A percentile compares a stretch with the other conserved stretches of the same genome.
Evolutionary conservation across 202 grass and related monocot genomes (phyloP).

Genomic region (Setaria italica): DNA sequence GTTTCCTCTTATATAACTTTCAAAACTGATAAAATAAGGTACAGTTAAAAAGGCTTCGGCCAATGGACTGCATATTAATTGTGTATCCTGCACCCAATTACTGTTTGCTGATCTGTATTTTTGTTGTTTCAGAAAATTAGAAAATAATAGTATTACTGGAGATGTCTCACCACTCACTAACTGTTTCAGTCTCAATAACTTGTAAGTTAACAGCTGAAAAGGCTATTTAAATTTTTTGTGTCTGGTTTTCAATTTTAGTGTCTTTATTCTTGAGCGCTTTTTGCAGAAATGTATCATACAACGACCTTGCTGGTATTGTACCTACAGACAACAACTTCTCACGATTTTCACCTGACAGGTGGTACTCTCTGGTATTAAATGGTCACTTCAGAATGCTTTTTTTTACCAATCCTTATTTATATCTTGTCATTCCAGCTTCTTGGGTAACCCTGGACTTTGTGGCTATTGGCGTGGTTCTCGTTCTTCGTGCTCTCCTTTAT

Average conservation of each 20-base stretch:
- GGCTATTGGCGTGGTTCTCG: conserved; percentile 66
- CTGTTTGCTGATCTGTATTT: conserved; percentile 27
- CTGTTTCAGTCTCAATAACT: conserved; percentile 64
- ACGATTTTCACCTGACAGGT: conserved; percentile 78
- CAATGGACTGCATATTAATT: neutral
- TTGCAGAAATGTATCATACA: conserved; percentile 80
- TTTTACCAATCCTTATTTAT: conserved; percentile 8
- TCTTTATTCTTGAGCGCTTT: neutral
- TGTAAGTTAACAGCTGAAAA: conserved; percentile 58
- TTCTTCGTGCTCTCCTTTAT: conserved; percentile 49
- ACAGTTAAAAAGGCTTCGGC: neutral
- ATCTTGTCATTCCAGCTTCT: conserved; percentile 57
- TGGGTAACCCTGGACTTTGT: conserved; percentile 77
- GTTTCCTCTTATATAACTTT: neutral
- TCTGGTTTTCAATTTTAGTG: conserved; percentile 10
- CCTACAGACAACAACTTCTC: conserved; percentile 77
- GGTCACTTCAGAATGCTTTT: conserved; percentile 12
- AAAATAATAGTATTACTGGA: conserved; percentile 75
- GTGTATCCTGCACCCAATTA: neutral
- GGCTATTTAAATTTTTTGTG: neutral
- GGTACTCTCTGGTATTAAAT: conserved; percentile 4
- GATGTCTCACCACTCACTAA: conserved; percentile 63
- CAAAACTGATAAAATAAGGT: neutral
- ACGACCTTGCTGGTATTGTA: conserved; percentile 64
- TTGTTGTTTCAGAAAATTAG: conserved; percentile 58